Evolutionary conservation across 257 asterid species (phyloP).

Genomic region (Lantana camara): DNA sequence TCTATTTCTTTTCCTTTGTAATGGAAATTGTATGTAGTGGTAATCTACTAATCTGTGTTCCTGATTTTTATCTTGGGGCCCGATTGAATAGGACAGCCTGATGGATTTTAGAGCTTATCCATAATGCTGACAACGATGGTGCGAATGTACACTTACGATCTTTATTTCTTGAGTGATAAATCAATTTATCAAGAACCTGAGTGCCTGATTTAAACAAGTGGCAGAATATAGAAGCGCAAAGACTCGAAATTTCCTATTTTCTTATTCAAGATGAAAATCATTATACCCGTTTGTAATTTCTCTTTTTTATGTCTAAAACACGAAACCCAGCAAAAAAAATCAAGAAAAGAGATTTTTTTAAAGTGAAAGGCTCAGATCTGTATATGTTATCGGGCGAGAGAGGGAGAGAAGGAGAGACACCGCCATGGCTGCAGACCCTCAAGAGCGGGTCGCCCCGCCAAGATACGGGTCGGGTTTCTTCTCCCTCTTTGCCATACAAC

Average conservation of each 20-base stretch:
- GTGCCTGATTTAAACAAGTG: neutral
- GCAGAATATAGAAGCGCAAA: neutral
- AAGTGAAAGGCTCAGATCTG: constrained; percentile 29
- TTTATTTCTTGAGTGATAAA: neutral
- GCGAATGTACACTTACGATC: no score
- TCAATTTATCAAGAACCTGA: neutral
- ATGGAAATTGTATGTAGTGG: neutral
- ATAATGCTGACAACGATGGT: neutral
- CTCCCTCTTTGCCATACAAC: neutral
- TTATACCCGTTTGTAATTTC: no score
- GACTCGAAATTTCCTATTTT: no score
- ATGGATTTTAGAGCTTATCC: constrained; percentile 25
- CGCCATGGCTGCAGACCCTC: constrained; percentile 36
- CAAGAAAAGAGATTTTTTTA: neutral
- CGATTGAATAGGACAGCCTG: neutral
- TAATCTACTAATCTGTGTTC: neutral
- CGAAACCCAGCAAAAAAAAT: neutral
- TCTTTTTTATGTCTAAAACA: no score
- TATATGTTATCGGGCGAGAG: neutral
- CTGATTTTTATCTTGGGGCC: neutral
- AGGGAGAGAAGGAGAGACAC: constrained; percentile 10
- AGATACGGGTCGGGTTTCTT: constrained; percentile 27
- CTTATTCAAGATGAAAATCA: no score
- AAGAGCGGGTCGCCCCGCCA: constrained; percentile 27
- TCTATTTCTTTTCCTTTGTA: neutral